Evolutionary conservation across 163 green algal genomes (phyloP), one percentile per base, ranked within the genome.

Genomic region (Coccomyxa subellipsoidea): DNA sequence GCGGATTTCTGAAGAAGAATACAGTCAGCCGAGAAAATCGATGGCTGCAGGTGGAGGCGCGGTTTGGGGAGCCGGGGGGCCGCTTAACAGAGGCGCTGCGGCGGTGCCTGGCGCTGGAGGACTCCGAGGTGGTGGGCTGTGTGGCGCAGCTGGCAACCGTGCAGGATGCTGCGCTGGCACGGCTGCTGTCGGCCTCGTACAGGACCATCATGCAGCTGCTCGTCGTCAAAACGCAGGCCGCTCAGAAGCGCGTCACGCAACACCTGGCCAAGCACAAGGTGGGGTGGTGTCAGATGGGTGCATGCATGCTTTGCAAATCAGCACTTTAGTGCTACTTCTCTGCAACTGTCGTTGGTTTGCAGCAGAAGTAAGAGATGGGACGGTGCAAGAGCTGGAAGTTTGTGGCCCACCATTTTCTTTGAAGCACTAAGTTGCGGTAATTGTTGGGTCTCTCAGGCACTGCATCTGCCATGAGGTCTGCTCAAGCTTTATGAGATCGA

Each of bases 91-190:
- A n/a, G 25, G 53, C 36, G 54, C 78, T 54, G 78, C 27, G 31
- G 18, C 27, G 47, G 8, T 81, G 77, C 36, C 31, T 71, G 38
- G 27, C 36, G 23, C 27, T 79, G 83, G 87, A 85, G 25, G 87
- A 92, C 38, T 34, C 76, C 0, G 91, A 90, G 27, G 36, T 95
- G 75, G 85, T 96, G 66, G 92, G 93, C 54, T 91, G 93, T 78
- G 82, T 95, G 35, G 93, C 93, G 10, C 85, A 93, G 84, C 87
- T 95, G 78, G 90, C 77, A 23, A 93, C 90, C 8, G 88, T 95
- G 23, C 85, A 92, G 7, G 88, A 96, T 77, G 54, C 77, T 18
- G 69, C 47, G 7, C 84, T 96, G 40, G 81, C 87, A 0, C 77
- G 73, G 1, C 77, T 96, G 36, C 78, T 93, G 70, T 86, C 88